These are phyloP conservation scores for Globisporangium echinulatum DNA, from an alignment of 352 stramenopile species.

Conservation along the genomic window DNA sequence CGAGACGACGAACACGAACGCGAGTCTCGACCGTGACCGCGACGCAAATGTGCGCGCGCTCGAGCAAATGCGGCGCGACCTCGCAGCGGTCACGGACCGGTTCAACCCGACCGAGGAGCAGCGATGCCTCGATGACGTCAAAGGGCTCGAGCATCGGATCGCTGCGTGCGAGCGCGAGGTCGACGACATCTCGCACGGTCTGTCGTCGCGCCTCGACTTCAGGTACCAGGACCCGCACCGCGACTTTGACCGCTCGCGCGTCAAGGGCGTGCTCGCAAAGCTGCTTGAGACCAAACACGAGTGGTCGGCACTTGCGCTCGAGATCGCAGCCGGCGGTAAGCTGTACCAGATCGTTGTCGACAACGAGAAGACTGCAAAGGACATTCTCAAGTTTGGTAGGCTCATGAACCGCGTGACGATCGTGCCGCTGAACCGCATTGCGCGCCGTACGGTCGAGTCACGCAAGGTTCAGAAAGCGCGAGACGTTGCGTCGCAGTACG, in stretches of 20 bases:
- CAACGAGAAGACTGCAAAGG: conserved; percentile 97
- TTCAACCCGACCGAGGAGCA: conserved; percentile 77
- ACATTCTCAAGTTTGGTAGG: conserved; percentile 96
- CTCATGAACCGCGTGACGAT: conserved; percentile 97
- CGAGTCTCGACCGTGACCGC: conserved; percentile 61
- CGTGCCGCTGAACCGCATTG: conserved; percentile 98
- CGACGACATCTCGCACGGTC: conserved; percentile 88
- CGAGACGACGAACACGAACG: conserved; percentile 71
- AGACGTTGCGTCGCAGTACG: conserved; percentile 83
- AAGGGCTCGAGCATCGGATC: conserved; percentile 61
- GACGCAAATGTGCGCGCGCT: conserved; percentile 59
- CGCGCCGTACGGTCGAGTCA: conserved; percentile 60
- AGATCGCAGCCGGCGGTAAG: conserved; percentile 97
- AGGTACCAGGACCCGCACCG: conserved; percentile 93
- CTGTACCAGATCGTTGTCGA: conserved; percentile 99
- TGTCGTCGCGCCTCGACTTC: conserved; percentile 96
- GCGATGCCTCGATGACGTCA: conserved; percentile 50
- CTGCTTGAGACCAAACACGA: conserved; percentile 94
- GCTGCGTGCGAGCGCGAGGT: conserved; percentile 76
- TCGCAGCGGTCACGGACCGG: conserved; percentile 51
- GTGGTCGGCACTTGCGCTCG: conserved; percentile 92
- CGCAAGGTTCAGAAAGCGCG: conserved; percentile 77
- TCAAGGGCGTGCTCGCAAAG: conserved; percentile 97
- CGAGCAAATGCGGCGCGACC: conserved; percentile 44
- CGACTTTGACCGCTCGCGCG: conserved; percentile 93